A percentile compares a stretch with the other conserved stretches of the same genome.
Conservation (phyloP, 768 basidiomycete genomes). For the Coprinopsis sp. region DNA sequence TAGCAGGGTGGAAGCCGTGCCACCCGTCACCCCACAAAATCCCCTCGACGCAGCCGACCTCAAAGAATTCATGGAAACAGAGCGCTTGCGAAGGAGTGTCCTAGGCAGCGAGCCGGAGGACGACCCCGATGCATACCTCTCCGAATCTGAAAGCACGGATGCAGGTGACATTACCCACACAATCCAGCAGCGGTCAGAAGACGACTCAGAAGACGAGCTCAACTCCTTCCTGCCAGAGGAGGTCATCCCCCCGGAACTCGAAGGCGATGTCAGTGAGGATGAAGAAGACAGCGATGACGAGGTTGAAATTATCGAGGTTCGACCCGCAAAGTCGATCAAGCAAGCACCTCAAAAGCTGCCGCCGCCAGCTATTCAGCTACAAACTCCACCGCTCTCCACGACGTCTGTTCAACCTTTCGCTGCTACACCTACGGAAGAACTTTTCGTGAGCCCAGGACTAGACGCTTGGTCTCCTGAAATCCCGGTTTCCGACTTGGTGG, state of each 20-base stretch:
- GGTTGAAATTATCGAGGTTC: constrained; percentile 26
- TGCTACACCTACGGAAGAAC: not conserved
- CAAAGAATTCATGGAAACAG: constrained; percentile 62
- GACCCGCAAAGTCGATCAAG: not conserved
- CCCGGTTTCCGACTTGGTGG: not conserved
- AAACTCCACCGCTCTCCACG: constrained; percentile 37
- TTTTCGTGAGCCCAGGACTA: not conserved
- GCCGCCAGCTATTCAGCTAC: too few relatives aligned
- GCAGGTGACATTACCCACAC: constrained; percentile 8
- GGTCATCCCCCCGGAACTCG: not conserved
- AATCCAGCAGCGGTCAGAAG: constrained; percentile 2
- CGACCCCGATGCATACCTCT: constrained; percentile 10
- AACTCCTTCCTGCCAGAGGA: not conserved
- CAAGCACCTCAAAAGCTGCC: constrained; percentile 11
- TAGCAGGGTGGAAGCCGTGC: constrained; percentile 12
- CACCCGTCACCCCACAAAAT: constrained; percentile 12
- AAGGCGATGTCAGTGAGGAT: not conserved
- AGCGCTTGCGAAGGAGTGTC: constrained; percentile 45
- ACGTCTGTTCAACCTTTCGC: not conserved
- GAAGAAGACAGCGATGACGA: not conserved
- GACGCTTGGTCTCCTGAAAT: not conserved
- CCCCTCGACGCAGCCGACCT: constrained; percentile 57
- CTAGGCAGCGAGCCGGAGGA: constrained; percentile 45
- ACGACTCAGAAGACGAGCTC: constrained; percentile 1
- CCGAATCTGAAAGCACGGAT: constrained; percentile 15